These are phyloP conservation scores for Exophiala aquamarina DNA, from an alignment of 2,329 filamentous ascomycete species.

Conservation along the genomic window DNA sequence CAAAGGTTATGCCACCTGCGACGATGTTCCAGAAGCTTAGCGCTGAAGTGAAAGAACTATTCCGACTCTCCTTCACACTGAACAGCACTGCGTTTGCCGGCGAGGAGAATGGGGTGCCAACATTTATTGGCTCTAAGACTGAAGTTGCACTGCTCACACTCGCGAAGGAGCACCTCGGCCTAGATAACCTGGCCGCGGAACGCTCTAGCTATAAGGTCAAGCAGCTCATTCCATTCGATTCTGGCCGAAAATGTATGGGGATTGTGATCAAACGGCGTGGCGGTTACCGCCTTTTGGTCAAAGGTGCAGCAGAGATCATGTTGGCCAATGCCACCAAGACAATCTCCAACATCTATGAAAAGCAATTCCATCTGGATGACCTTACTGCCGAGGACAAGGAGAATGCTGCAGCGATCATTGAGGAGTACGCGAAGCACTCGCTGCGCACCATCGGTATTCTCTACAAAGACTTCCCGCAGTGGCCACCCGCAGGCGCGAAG, in stretches of 20 bases:
- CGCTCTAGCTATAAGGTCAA: constrained; percentile 60
- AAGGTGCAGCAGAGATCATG: constrained; percentile 51
- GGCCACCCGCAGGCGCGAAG: constrained; percentile 62
- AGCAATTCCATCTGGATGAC: constrained; percentile 27
- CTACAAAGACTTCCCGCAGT: constrained; percentile 69
- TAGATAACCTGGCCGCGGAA: constrained; percentile 63
- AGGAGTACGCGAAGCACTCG: constrained; percentile 53
- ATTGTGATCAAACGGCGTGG: constrained; percentile 42
- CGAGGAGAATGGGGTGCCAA: constrained; percentile 64
- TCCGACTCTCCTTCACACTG: constrained; percentile 44
- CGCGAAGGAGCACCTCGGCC: constrained; percentile 64
- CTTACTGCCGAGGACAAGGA: constrained; percentile 29
- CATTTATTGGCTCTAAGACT: constrained; percentile 76
- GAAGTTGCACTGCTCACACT: constrained; percentile 73
- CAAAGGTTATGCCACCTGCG: constrained; percentile 11
- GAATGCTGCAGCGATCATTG: constrained; percentile 36
- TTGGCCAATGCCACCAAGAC: constrained; percentile 36
- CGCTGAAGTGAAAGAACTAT: constrained; percentile 34
- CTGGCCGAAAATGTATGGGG: constrained; percentile 67
- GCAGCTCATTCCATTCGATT: constrained; percentile 75
- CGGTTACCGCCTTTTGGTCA: constrained; percentile 47
- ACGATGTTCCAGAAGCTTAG: constrained; percentile 31
- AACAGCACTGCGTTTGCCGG: constrained; percentile 75
- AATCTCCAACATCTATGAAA: constrained; percentile 31
- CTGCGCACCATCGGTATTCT: constrained; percentile 74